Base-by-base conservation (phyloP, 306 rosid genomes). In the Vigna mungo region DNA sequence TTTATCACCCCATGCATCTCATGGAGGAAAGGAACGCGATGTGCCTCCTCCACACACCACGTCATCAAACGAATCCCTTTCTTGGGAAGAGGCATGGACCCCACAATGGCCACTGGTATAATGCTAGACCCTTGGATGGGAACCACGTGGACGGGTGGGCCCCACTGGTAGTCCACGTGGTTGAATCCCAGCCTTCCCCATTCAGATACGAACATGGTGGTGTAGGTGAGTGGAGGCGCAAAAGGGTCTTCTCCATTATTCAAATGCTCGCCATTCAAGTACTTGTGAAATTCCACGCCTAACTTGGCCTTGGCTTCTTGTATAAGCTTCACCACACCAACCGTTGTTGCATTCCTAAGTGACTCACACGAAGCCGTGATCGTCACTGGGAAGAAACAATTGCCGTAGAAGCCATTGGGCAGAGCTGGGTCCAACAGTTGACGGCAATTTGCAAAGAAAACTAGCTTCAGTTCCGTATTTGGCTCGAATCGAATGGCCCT, bases 171-270 rank as follows among this genome's bases (percentile, higher is more conserved):
- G 77, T 93, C 92, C 39, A 93, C 89, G 12, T 81, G 25, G 81
- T 93, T 88, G 82, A 90, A 89, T 15, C 97, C 97, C 30, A 93
- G 85, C 68, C 86, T 67, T 3, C 93, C 93, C 98, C 96, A 93
- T 74, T 93, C 98, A 0, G 95, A 91, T 20, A 93, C 68, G 14
- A 90, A 87, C 64, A 93, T 20, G 1, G 94, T 86, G 1, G 85
- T 81, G 68, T 91, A 91, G 3, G 69, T 62, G 4, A 82, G 59
- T 0, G 90, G 87, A n/a, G 87, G 90, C 0, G 89, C 83, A 52
- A 93, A 91, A 0, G 94, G 96, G 55, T 93, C 93, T 7, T 82
- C 85, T 6, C 80, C 83, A 0, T 25, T 64, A 23, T 47, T 67
- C 48, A 53, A 20, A 66, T 27, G 63, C 27, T 69, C 81, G 0